Percentiles rank a stretch among this genome's conserved stretches.
Conservation (phyloP, 108 stramenopile genomes). For the Pseudonitzschia multistriata region DNA sequence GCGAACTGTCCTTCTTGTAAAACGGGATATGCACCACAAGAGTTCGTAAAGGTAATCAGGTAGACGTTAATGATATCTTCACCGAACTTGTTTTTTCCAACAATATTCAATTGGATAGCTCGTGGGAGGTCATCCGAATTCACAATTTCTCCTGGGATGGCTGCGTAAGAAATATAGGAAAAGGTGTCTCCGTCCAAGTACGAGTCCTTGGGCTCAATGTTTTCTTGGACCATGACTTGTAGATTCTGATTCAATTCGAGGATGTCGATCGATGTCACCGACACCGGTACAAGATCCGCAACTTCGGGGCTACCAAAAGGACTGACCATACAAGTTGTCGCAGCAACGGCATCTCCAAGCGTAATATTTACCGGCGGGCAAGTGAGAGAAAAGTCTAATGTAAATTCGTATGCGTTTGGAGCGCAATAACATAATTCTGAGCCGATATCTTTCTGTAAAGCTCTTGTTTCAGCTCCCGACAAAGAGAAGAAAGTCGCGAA, state of each 20-base stretch:
- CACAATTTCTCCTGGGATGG: conserved; percentile 32
- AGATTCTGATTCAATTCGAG: conserved; percentile 43
- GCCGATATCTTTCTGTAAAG: conserved; percentile 26
- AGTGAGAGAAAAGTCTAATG: conserved; percentile 30
- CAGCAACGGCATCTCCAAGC: conserved; percentile 33
- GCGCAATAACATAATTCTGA: conserved; percentile 39
- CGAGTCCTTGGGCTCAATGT: conserved; percentile 18
- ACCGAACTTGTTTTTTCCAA: conserved; percentile 31
- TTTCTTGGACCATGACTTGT: conserved; percentile 27
- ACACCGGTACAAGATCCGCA: conserved; percentile 39
- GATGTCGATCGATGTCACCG: conserved; percentile 35
- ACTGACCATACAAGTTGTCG: conserved; percentile 34
- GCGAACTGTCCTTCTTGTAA: conserved; percentile 32
- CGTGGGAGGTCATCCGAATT: conserved; percentile 31
- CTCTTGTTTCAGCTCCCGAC: background rate
- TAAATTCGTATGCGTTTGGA: conserved; percentile 41
- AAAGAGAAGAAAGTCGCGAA: background rate
- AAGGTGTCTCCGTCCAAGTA: conserved; percentile 41
- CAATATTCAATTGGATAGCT: conserved; percentile 41
- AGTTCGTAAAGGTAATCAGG: conserved; percentile 33
- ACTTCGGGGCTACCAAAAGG: conserved; percentile 32
- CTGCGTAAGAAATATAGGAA: conserved; percentile 30
- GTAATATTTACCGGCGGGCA: conserved; percentile 41
- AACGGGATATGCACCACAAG: conserved; percentile 38
- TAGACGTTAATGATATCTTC: conserved; percentile 32